Evolutionary conservation across 1,284 basidiomycete species (phyloP).

Genomic region (Leucoagaricus sp.): DNA sequence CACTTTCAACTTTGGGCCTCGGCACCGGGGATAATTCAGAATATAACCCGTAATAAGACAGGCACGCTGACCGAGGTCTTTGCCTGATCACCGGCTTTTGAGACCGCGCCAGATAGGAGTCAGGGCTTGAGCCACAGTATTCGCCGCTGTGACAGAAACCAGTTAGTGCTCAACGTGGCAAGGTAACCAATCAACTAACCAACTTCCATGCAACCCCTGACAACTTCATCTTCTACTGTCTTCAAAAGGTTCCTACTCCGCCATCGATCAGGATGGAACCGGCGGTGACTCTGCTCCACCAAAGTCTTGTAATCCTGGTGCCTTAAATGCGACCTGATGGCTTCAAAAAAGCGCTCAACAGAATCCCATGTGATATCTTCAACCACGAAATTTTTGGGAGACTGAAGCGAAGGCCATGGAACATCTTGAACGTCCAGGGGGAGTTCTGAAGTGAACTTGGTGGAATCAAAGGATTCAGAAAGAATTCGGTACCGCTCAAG

Average conservation of each 20-base stretch:
- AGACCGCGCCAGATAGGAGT: constrained; percentile 57
- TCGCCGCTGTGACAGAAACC: constrained; percentile 38
- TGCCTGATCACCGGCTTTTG: constrained; percentile 28
- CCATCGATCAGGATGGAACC: constrained; percentile 74
- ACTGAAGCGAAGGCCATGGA: constrained; percentile 70
- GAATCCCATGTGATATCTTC: constrained; percentile 69
- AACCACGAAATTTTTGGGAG: constrained; percentile 49
- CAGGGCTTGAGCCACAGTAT: constrained; percentile 60
- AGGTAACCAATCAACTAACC: constrained; percentile 38
- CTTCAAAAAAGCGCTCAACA: constrained; percentile 69
- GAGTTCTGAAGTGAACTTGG: constrained; percentile 51
- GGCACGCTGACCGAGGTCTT: background rate
- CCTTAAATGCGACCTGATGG: constrained; percentile 50
- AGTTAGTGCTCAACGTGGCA: background rate
- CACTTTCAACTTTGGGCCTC: no score
- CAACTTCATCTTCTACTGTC: constrained; percentile 51
- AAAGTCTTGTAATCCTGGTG: constrained; percentile 60
- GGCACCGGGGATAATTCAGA: no score
- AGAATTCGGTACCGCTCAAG: constrained; percentile 63
- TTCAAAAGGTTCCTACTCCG: constrained; percentile 52
- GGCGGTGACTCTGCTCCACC: constrained; percentile 66
- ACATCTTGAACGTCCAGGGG: constrained; percentile 59
- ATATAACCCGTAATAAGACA: no score
- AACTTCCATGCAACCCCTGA: constrained; percentile 56
- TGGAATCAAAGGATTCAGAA: constrained; percentile 61